Evolutionary conservation across 768 basidiomycete genomes (phyloP), one percentile per base, ranked within the genome.

Genomic region (Leccinum longicurvipes): DNA sequence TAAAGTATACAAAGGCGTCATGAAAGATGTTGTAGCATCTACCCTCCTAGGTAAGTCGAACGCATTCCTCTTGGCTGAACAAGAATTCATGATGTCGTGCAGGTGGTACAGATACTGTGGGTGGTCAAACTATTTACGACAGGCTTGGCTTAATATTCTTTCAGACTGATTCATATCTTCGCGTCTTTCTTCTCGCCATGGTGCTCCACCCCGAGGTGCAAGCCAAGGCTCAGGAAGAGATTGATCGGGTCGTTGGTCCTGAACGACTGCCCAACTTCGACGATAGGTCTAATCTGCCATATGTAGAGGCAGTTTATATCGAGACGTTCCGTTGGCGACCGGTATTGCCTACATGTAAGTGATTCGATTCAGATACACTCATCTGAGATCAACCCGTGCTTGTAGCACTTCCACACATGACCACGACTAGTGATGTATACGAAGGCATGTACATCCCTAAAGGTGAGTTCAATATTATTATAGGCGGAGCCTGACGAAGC

Each of bases 111-210:
- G 70, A 72, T 4, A 67, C 66, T 11, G 69, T 70, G 44, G 6
- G 69, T 50, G 15, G 6, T 17, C 23, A 45, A 21, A 6, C 4
- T 29, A 2, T 24, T 32, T 21, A 15, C 8, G 4, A 14, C 4
- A 21, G 21, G 2, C n/a, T 24, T 17, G 36, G 12, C 17, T 47
- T 55, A 28, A 58, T 44, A 3, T 15, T 27, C 0, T 29, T 29
- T 14, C 52, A 72, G 66, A 60, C 19, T 17, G 51, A 52, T 56
- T 53, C 55, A 3, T 51, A 39, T 1, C 2, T 72, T 11, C 54
- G 45, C n/a, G 50, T 65, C 8, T 74, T 76, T 53, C 42, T 72
- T 48, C 64, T 74, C 4, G 71, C 69, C 17, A 73, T 75, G 72
- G 32, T 69, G 8, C 63, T 66, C 31, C 41, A 73, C 49, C 74